A percentile compares a stretch with the other conserved stretches of the same genome.
Evolutionary conservation across 2,329 filamentous ascomycete genomes (phyloP).

Genomic region (Rhinocladiella similis): DNA sequence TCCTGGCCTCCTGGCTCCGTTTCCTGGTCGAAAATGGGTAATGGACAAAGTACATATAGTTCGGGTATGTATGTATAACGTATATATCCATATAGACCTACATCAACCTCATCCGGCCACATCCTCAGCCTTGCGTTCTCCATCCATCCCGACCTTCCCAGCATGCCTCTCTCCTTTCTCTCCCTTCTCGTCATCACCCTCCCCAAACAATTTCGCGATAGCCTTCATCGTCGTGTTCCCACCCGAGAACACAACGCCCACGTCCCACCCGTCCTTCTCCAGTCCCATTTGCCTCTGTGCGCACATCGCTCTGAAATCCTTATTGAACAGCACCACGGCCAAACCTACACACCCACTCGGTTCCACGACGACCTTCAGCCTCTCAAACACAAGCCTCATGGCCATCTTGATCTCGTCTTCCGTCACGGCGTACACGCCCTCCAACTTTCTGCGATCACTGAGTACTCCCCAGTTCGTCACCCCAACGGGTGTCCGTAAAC

Average conservation of each 20-base stretch:
- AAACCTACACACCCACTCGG: conserved; percentile 82
- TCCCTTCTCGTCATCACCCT: neutral
- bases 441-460: conserved; percentile 67
- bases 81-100: neutral
- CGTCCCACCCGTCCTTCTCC: conserved; percentile 70
- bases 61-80: neutral
- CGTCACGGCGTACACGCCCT: conserved; percentile 69
- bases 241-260: conserved; percentile 63
- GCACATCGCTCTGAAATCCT: conserved; percentile 74
- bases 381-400: conserved; percentile 76
- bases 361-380: conserved; percentile 89
- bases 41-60: too few relatives aligned
- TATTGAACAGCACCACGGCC: conserved; percentile 79
- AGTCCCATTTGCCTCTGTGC: conserved; percentile 54
- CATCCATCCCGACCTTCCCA: conserved; percentile 20
- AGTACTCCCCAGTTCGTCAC: conserved; percentile 75
- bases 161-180: conserved; percentile 16
- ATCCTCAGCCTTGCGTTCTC: conserved; percentile 25
- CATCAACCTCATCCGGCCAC: conserved; percentile 18
- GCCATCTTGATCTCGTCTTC: conserved; percentile 81
- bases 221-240: conserved; percentile 66
- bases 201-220: conserved; percentile 55
- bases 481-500: conserved; percentile 80
- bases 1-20: too few relatives aligned
- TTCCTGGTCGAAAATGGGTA: too few relatives aligned